These are phyloP conservation scores for Cymbidium sinense DNA, from an alignment of 106 monocot species.

Conservation along the genomic window DNA sequence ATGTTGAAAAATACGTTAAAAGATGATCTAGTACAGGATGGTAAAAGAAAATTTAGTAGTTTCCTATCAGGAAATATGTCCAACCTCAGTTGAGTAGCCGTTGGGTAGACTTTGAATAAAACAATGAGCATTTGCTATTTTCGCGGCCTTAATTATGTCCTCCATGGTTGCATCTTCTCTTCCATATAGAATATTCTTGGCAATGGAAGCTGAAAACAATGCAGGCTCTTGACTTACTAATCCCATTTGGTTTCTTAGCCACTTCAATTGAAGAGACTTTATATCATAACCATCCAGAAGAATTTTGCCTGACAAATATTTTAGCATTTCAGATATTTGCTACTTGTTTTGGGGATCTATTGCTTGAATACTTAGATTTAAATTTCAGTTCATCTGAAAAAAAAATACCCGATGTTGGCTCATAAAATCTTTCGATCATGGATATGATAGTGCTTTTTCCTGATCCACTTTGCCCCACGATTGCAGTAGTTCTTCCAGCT, in stretches of 20 bases:
- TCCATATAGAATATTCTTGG: conserved; percentile 15
- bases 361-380: neutral
- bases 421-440: conserved; percentile 18
- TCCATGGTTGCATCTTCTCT: conserved; percentile 13
- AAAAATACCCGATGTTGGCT: conserved; percentile 6
- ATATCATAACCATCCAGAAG: conserved; percentile 13
- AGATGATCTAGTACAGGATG: neutral
- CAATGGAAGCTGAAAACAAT: conserved; percentile 12
- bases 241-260: conserved; percentile 23
- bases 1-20: neutral
- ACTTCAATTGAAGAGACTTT: conserved; percentile 3
- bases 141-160: conserved; percentile 14
- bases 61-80: neutral
- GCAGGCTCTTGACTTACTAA: conserved; percentile 19
- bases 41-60: neutral
- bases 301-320: conserved; percentile 14
- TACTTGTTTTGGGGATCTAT: neutral
- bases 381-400: neutral
- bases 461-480: conserved; percentile 20
- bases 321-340: neutral
- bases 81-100: conserved; percentile 30
- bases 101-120: conserved; percentile 26
- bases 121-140: conserved; percentile 28
- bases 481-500: conserved; percentile 12
- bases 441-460: conserved; percentile 21